Conservation (phyloP, 257 asterid species). For the Apocynum venetum region DNA sequence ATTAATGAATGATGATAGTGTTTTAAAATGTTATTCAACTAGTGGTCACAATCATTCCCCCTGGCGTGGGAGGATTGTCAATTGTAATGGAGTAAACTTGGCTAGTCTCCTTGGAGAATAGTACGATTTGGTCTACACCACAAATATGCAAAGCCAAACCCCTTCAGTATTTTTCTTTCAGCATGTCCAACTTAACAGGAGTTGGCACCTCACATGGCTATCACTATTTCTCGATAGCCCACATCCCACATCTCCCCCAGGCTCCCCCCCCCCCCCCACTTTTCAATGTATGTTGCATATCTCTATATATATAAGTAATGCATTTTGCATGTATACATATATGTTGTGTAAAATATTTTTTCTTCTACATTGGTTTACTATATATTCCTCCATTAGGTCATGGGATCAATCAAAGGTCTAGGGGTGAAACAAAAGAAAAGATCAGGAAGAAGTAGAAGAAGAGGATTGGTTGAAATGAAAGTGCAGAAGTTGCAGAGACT, state of each 20-base stretch:
- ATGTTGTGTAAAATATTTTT: neutral
- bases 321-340: neutral
- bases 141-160: neutral
- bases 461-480: neutral
- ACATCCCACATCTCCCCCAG: neutral
- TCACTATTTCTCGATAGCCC: neutral
- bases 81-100: neutral
- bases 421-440: neutral
- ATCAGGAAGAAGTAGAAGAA: neutral
- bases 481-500: constrained; percentile 12
- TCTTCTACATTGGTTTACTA: neutral
- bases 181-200: neutral
- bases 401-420: neutral
- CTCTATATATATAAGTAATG: too few relatives aligned
- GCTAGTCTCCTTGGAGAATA: neutral
- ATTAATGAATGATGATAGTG: too few relatives aligned
- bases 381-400: neutral
- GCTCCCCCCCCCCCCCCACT: too few relatives aligned
- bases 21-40: too few relatives aligned
- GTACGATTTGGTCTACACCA: neutral
- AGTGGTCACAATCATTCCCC: too few relatives aligned
- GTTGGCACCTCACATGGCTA: neutral
- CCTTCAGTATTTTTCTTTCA: neutral
- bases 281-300: neutral
- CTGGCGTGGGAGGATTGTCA: neutral